Evolutionary conservation across 345 rosid species (phyloP).

Genomic region (Bruguiera gymnorhiza): DNA sequence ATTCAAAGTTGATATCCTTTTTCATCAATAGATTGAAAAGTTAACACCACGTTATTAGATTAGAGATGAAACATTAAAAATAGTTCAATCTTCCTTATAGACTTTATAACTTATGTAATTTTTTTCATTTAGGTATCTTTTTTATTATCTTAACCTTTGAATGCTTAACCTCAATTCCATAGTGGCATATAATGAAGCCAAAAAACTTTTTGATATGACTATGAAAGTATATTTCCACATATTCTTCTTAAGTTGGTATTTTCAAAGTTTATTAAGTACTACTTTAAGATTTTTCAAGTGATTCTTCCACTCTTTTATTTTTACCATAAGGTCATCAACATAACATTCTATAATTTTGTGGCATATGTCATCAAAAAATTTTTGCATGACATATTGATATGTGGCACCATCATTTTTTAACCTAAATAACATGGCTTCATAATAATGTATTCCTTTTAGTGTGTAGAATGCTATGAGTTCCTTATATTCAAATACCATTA

Average conservation of each 20-base stretch:
- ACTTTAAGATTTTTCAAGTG: not conserved
- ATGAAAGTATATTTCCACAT: not conserved
- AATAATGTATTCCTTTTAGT: not conserved
- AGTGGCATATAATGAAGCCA: not conserved
- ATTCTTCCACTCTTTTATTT: not conserved
- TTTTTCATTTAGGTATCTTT: not conserved
- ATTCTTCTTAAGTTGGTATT: not conserved
- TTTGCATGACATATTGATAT: slow-evolving; percentile 9
- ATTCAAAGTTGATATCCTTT: no score
- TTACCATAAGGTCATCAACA: slow-evolving; percentile 1
- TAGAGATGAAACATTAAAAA: not conserved
- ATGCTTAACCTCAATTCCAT: slow-evolving; percentile 8
- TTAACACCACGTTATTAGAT: not conserved
- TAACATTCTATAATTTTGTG: slow-evolving; percentile 15
- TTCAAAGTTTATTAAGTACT: not conserved
- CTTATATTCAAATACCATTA: not conserved
- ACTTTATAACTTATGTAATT: not conserved
- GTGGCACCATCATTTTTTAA: not conserved
- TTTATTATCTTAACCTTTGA: not conserved
- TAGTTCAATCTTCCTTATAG: not conserved
- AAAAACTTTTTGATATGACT: not conserved
- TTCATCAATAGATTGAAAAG: no score
- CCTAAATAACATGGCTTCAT: slow-evolving; percentile 2
- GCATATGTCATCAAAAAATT: slow-evolving; percentile 1
- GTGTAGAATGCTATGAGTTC: not conserved